These are phyloP conservation scores for Daldinia sp. DNA, from an alignment of 2,329 filamentous ascomycete species.

Conservation along the genomic window DNA sequence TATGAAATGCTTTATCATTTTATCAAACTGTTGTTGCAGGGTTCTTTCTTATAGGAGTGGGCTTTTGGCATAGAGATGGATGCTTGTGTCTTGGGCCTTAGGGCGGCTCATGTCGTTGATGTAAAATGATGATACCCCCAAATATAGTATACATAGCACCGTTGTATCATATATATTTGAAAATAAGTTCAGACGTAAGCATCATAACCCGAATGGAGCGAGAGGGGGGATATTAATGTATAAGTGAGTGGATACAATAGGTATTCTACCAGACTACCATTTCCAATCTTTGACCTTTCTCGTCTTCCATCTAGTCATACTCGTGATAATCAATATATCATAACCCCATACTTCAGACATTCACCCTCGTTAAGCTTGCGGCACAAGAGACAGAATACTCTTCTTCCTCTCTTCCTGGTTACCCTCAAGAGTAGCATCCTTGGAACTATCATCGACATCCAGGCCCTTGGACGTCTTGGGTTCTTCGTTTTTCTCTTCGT, in stretches of 20 bases:
- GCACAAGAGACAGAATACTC: constrained; percentile 42
- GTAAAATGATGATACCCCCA: constrained; percentile 27
- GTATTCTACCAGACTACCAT: neutral
- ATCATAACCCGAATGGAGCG: neutral
- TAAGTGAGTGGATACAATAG: neutral
- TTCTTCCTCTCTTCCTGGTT: constrained; percentile 43
- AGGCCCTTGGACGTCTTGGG: constrained; percentile 49
- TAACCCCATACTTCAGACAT: constrained; percentile 8
- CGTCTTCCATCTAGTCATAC: neutral
- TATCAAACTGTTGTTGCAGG: neutral
- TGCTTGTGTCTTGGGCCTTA: neutral
- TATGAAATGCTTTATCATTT: neutral
- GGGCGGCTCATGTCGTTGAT: neutral
- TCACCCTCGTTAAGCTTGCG: constrained; percentile 7
- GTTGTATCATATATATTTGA: too few relatives aligned
- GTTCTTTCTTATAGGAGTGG: neutral
- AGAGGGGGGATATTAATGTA: neutral
- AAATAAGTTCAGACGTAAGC: neutral
- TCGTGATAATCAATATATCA: neutral
- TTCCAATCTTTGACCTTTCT: neutral
- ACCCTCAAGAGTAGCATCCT: constrained; percentile 46
- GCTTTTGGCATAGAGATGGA: neutral
- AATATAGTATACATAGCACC: neutral
- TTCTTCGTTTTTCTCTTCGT: constrained; percentile 38
- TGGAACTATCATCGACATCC: constrained; percentile 50